These are phyloP conservation scores for Microcos paniculata DNA, from an alignment of 345 rosid genomes.

Conservation along the genomic window DNA sequence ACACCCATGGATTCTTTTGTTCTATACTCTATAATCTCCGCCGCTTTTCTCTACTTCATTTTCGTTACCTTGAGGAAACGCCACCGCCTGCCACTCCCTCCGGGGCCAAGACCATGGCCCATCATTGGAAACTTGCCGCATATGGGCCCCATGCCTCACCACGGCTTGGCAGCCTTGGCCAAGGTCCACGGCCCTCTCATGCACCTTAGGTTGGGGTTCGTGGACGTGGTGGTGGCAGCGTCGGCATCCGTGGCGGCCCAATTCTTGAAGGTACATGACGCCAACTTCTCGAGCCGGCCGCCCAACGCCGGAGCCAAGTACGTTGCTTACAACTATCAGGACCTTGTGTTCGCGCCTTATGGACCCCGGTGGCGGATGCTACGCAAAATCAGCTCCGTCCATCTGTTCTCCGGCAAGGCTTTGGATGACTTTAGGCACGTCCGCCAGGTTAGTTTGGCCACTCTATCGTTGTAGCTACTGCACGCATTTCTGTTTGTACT, in stretches of 20 bases:
- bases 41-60: slow-evolving; percentile 33
- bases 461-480: not conserved
- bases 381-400: slow-evolving; percentile 75
- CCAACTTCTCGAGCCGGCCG: slow-evolving; percentile 87
- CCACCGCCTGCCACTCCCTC: slow-evolving; percentile 53
- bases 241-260: slow-evolving; percentile 85
- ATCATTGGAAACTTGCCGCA: slow-evolving; percentile 85
- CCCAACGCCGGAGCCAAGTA: slow-evolving; percentile 89
- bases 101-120: slow-evolving; percentile 93
- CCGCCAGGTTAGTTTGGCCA: slow-evolving; percentile 54
- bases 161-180: slow-evolving; percentile 54
- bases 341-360: slow-evolving; percentile 90
- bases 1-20: not conserved
- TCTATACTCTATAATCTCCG: slow-evolving; percentile 3
- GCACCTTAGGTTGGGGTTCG: slow-evolving; percentile 74
- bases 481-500: not conserved
- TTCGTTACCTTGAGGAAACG: slow-evolving; percentile 20
- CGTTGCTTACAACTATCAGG: slow-evolving; percentile 86
- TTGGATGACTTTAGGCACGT: slow-evolving; percentile 71
- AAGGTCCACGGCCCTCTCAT: slow-evolving; percentile 69
- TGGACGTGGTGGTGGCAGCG: slow-evolving; percentile 76
- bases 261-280: slow-evolving; percentile 71
- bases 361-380: slow-evolving; percentile 88
- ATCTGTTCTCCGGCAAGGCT: slow-evolving; percentile 87
- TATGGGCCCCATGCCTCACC: slow-evolving; percentile 79